Evolutionary conservation across 192 early-diverging fungal genomes (phyloP).

Genomic region (Kickxella alabastrina): DNA sequence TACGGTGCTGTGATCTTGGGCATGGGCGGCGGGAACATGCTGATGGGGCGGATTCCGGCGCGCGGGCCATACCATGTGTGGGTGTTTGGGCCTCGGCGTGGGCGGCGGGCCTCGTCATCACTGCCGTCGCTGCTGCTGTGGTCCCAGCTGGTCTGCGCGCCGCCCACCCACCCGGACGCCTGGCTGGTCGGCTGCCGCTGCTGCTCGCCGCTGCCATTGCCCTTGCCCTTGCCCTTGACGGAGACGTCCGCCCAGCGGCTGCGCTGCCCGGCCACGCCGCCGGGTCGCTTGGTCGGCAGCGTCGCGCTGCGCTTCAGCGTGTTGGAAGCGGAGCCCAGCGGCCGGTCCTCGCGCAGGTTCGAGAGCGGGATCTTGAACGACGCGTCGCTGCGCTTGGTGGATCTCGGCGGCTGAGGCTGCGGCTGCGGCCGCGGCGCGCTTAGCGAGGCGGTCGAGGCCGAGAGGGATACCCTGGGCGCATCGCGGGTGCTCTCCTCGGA

Average conservation of each 20-base stretch:
- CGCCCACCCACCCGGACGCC: constrained; percentile 28
- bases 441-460: too few relatives aligned
- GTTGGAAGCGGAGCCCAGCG: too few relatives aligned
- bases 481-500: constrained; percentile 4
- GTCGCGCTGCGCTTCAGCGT: constrained; percentile 46
- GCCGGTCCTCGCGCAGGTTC: constrained; percentile 23
- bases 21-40: constrained; percentile 41
- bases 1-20: too few relatives aligned
- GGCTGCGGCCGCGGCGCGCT: background rate
- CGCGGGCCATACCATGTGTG: constrained; percentile 48
- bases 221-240: too few relatives aligned
- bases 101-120: constrained; percentile 10
- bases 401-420: constrained; percentile 1
- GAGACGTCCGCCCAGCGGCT: constrained; percentile 41
- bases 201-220: background rate
- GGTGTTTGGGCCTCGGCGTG: constrained; percentile 22
- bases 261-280: constrained; percentile 10
- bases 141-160: constrained; percentile 35
- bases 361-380: constrained; percentile 27
- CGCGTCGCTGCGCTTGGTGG: constrained; percentile 27
- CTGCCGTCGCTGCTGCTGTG: constrained; percentile 34
- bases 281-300: constrained; percentile 31
- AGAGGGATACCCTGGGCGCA: background rate
- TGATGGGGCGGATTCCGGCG: constrained; percentile 32
- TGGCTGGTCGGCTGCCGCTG: constrained; percentile 9